A percentile compares a stretch with the other conserved stretches of the same genome.
phyloP scores from a whole-genome alignment of 2,329 filamentous ascomycete species.

The Alternaria sp. region DNA sequence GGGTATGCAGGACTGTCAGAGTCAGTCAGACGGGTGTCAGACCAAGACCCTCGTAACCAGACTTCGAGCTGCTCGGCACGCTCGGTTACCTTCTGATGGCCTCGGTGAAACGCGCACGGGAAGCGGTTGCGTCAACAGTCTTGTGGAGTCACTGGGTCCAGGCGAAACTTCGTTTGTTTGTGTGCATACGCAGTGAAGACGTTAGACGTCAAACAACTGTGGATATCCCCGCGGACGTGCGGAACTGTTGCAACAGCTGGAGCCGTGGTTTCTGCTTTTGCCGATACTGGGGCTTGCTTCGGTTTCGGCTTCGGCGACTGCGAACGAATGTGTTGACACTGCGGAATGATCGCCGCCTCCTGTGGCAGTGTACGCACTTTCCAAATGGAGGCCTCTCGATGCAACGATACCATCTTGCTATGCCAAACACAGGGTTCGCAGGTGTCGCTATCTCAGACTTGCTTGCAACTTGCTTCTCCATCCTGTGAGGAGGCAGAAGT shows the following conservation, averaged over 20 bases:
- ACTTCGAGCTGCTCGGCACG: not conserved
- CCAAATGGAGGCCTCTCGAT: not conserved
- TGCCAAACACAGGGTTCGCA: not conserved
- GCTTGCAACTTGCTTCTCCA: not conserved
- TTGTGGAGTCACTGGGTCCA: not conserved
- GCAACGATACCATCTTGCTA: not conserved
- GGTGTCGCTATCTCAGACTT: not conserved
- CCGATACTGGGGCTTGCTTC: not conserved
- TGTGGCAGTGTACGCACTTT: not conserved
- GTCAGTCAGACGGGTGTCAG: slow-evolving; percentile 10
- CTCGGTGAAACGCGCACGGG: slow-evolving; percentile 6
- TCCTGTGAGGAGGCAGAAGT: not conserved
- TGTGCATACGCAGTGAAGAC: slow-evolving; percentile 7
- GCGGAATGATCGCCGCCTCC: not conserved
- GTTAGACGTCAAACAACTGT: slow-evolving; percentile 6
- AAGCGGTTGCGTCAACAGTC: slow-evolving; percentile 5
- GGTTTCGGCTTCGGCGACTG: not conserved
- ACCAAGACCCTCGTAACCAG: slow-evolving; percentile 3
- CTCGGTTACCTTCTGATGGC: not conserved
- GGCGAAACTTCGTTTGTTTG: slow-evolving; percentile 7
- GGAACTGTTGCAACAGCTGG: slow-evolving; percentile 4
- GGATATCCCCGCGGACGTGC: not conserved
- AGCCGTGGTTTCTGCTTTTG: slow-evolving; percentile 2
- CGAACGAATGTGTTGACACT: not conserved
- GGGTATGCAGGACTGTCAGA: slow-evolving; percentile 9